Conservation (phyloP, 768 basidiomycete species). For the Kwoniella sp. region DNA sequence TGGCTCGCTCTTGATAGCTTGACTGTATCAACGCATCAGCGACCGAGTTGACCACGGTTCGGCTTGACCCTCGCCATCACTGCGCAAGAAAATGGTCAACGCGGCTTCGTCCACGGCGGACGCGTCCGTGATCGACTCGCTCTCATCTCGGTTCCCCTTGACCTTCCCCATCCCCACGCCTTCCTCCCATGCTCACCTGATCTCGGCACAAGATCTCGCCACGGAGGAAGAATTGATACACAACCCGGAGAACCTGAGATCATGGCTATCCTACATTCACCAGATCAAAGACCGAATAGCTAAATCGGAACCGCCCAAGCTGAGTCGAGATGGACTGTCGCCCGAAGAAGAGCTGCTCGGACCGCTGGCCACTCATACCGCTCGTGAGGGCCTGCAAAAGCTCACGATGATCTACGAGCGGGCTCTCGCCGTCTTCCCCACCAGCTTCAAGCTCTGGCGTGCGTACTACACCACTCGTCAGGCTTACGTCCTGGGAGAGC, state of each 20-base stretch:
- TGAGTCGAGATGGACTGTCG: constrained; percentile 17
- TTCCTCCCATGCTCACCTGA: constrained; percentile 67
- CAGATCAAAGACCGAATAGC: constrained; percentile 64
- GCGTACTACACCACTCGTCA: constrained; percentile 79
- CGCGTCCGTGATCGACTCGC: constrained; percentile 30
- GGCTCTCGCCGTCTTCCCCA: constrained; percentile 79
- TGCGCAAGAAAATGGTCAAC: background rate
- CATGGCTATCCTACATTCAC: constrained; percentile 87
- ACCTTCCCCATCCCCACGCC: constrained; percentile 81
- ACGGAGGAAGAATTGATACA: constrained; percentile 90
- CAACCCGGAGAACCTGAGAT: constrained; percentile 83
- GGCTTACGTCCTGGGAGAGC: constrained; percentile 71
- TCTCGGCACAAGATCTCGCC: constrained; percentile 69
- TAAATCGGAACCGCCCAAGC: constrained; percentile 41
- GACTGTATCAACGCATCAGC: background rate
- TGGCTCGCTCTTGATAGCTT: background rate
- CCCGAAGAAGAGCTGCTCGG: constrained; percentile 61
- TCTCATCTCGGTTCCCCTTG: constrained; percentile 69
- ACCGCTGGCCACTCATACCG: constrained; percentile 67
- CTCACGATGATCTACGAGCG: constrained; percentile 90
- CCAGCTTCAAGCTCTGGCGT: constrained; percentile 93
- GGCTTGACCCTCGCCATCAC: background rate
- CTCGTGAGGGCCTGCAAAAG: constrained; percentile 73
- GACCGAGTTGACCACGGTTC: too few relatives aligned
- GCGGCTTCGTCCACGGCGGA: background rate